phyloP scores from a whole-genome alignment of 2,329 filamentous ascomycete genomes.

The Chaetomiaceae sp. region DNA sequence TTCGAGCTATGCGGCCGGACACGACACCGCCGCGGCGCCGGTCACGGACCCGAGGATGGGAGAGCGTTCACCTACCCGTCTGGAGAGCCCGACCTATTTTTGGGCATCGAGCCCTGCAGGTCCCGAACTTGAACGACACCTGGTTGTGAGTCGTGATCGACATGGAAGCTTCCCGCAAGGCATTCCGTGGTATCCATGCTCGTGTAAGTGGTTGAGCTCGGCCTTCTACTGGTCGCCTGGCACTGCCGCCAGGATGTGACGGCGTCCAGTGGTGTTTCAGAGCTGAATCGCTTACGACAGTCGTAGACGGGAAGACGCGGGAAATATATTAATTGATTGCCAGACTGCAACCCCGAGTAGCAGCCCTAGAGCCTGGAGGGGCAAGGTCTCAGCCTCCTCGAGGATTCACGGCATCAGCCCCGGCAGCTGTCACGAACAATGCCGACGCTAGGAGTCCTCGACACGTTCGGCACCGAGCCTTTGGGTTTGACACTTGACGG shows the following conservation, averaged over 20 bases:
- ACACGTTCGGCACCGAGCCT: constrained; percentile 2
- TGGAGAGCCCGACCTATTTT: constrained; percentile 10
- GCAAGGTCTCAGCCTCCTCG: background rate
- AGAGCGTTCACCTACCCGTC: too few species aligned
- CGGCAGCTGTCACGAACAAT: background rate
- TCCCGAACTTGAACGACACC: background rate
- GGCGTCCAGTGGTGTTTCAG: constrained; percentile 5
- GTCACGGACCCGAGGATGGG: constrained; percentile 9
- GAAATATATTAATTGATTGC: constrained; percentile 4
- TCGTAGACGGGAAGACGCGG: background rate
- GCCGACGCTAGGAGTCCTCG: constrained; percentile 1
- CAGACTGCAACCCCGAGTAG: background rate
- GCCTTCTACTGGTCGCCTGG: background rate
- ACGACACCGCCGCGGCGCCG: background rate
- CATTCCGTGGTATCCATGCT: background rate
- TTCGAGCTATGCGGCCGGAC: too few species aligned
- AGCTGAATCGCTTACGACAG: constrained; percentile 3
- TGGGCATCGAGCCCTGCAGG: background rate
- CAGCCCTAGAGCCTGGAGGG: background rate
- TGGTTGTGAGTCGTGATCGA: background rate
- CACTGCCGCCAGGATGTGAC: background rate
- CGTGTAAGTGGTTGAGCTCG: background rate
- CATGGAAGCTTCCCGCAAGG: background rate
- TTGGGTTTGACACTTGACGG: background rate
- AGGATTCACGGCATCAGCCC: background rate